Evolutionary conservation across 257 asterid species (phyloP), one percentile per base, ranked within the genome.

Genomic region (Haberlea rhodopensis): DNA sequence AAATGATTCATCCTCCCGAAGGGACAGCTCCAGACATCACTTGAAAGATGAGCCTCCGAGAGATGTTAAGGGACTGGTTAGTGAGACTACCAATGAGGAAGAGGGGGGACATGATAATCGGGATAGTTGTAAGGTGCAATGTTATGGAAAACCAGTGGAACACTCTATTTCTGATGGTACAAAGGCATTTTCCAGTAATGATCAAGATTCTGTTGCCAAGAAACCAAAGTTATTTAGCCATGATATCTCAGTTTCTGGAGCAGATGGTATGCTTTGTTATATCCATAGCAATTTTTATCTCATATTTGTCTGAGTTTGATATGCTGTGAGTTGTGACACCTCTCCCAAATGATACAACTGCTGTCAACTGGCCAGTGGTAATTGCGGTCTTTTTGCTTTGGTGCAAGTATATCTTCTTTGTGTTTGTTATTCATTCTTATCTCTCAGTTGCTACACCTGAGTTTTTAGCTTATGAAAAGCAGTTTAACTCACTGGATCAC

Each of bases 201-300:
- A 71, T 68, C 76, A 80, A 49, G 89, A 71, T 57, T 65, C 83
- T 54, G 65, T 74, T 31, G 78, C 87, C 55, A 89, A 85, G 79
- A 91, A 84, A 68, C 70, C 87, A n/a, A 89, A 79, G 76, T 20
- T 80, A 64, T 78, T 67, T 52, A 54, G 70, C 81, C 54, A 57
- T 15, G 84, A 69, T 9, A 66, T 69, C 56, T 20, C 45, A 15
- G 60, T 37, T 37, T 72, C 82, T 60, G 84, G 63, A 59, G 71
- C 68, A 51, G 81, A 70, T 72, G 89, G 87, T 85, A 78, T 49
- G 75, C 58, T 61, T 60, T 60, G 15, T 53, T 31, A 15, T 24
- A 29, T 24, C 51, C 68, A 52, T 54, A 18, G 53, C 24, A 6
- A 57, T 27, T 57, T n/a, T 37, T 63, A 22, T 58, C 4, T 43